These are phyloP conservation scores for Tricholoma terreum DNA, from an alignment of 768 basidiomycete species.

Conservation along the genomic window DNA sequence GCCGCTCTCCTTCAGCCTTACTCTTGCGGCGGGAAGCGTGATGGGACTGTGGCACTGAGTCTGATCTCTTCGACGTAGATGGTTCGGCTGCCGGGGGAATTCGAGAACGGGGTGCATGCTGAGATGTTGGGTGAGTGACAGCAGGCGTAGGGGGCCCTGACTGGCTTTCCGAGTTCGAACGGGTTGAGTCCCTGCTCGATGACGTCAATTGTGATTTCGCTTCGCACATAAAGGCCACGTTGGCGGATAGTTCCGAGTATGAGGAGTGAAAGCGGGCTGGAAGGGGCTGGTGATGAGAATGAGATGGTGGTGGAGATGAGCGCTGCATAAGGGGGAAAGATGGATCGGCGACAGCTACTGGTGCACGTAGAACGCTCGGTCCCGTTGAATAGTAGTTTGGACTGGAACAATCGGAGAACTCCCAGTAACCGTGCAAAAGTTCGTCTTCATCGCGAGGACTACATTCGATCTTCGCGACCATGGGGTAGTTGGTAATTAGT, in stretches of 20 bases:
- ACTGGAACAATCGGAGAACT: neutral
- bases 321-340: neutral
- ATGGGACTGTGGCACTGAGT: neutral
- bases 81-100: neutral
- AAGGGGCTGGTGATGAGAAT: constrained; percentile 1
- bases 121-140: no score
- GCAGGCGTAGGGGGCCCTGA: neutral
- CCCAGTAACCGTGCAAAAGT: neutral
- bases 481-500: neutral
- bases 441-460: neutral
- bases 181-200: neutral
- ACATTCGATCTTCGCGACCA: neutral
- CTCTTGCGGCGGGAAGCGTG: neutral
- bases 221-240: constrained; percentile 16
- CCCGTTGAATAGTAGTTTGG: neutral
- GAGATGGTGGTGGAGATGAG: neutral
- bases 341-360: neutral
- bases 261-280: constrained; percentile 14
- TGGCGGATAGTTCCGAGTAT: constrained; percentile 24
- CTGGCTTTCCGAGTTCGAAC: neutral
- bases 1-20: neutral
- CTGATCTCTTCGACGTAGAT: neutral
- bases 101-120: neutral
- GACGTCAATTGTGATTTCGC: neutral
- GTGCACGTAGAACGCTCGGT: neutral